phyloP scores from a whole-genome alignment of 2,329 filamentous ascomycete genomes.

The Hypoxylon sp. region DNA sequence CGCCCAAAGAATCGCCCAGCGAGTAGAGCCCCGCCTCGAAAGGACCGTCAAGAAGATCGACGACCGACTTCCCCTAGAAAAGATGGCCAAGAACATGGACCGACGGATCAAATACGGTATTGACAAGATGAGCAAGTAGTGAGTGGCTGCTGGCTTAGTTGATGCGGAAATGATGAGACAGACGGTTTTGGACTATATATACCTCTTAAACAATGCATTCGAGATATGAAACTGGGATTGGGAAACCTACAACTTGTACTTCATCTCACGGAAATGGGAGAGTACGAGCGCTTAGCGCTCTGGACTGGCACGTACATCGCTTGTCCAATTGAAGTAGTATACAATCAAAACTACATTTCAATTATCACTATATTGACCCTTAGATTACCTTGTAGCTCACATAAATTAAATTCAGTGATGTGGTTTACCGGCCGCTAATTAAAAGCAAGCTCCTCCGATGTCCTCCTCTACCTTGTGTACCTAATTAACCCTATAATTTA shows the following conservation, averaged over 20 bases:
- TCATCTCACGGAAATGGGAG: conserved; percentile 9
- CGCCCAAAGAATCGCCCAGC: conserved; percentile 63
- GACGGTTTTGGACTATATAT: conserved; percentile 10
- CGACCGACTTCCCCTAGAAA: conserved; percentile 65
- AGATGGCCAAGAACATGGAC: conserved; percentile 65
- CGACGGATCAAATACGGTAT: conserved; percentile 64
- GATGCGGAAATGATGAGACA: conserved; percentile 1
- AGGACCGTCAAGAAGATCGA: conserved; percentile 64
- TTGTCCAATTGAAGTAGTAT: conserved; percentile 38
- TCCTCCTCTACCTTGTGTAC: not conserved
- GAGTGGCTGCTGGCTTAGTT: conserved; percentile 1
- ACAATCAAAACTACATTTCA: conserved; percentile 40
- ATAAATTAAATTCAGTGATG: not conserved
- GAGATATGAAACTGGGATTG: conserved; percentile 16
- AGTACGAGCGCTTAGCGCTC: conserved; percentile 34
- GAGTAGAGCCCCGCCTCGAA: conserved; percentile 64
- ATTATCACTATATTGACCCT: not conserved
- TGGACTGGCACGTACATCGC: conserved; percentile 32
- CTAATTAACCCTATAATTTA: not conserved
- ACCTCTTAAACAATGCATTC: not conserved
- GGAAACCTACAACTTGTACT: conserved; percentile 30
- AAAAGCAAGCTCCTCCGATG: not conserved
- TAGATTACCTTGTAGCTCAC: too few species aligned
- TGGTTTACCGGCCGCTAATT: not conserved
- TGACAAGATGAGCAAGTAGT: conserved; percentile 52